Conservation (phyloP, 495 filamentous ascomycete species). For the Aspergillus diversus region DNA sequence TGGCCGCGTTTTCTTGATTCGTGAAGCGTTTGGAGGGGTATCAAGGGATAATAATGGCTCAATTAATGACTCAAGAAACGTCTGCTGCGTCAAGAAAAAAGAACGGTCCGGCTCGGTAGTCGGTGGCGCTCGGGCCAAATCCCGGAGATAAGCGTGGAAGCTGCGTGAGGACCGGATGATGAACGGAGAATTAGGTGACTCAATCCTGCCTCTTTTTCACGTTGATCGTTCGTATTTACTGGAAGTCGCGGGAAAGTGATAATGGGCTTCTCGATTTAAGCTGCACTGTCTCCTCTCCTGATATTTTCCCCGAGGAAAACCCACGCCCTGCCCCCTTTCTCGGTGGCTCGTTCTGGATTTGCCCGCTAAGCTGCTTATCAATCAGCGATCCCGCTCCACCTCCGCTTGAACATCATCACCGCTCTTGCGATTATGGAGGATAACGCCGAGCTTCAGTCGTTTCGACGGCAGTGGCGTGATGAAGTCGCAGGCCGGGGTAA, state of each 20-base stretch:
- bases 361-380: conserved; percentile 32
- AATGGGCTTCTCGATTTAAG: not conserved
- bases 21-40: not conserved
- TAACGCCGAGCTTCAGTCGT: conserved; percentile 76
- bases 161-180: not conserved
- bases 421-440: conserved; percentile 51
- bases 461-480: conserved; percentile 80
- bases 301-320: not conserved
- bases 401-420: conserved; percentile 12
- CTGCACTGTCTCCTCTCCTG: not conserved
- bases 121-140: conserved; percentile 29
- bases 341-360: conserved; percentile 3
- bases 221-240: not conserved
- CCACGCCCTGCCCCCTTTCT: not conserved
- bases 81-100: conserved; percentile 26
- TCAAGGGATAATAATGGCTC: not conserved
- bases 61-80: conserved; percentile 15
- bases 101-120: conserved; percentile 26
- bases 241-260: not conserved
- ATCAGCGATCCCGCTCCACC: conserved; percentile 20
- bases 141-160: conserved; percentile 32
- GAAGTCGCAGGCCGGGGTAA: conserved; percentile 68
- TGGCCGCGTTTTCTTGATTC: not conserved
- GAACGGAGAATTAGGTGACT: not conserved
- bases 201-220: not conserved